A percentile compares a stretch with the other conserved stretches of the same genome.
Evolutionary conservation across 177 flowering plant species (phyloP).

Genomic region (Vitis hybrid): DNA sequence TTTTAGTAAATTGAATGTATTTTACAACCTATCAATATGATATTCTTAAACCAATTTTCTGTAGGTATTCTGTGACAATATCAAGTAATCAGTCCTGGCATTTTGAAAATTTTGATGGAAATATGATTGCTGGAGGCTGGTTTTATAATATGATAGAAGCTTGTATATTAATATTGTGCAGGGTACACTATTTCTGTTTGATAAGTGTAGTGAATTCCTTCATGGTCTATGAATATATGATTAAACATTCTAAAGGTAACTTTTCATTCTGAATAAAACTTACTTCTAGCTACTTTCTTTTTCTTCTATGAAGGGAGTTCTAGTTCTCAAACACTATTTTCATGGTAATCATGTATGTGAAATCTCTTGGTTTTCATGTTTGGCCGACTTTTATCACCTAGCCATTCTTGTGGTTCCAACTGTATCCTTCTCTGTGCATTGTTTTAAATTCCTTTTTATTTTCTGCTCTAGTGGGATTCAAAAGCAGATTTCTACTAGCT

Average conservation of each 20-base stretch:
- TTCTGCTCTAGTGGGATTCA: conserved; percentile 72
- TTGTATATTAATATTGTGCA: no score
- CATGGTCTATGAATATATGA: no score
- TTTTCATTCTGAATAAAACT: not conserved
- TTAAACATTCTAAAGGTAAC: not conserved
- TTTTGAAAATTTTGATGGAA: no score
- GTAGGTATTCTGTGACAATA: no score
- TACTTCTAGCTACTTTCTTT: not conserved
- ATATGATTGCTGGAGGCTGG: no score
- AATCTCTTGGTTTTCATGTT: not conserved
- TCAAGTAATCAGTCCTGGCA: no score
- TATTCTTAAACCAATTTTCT: no score
- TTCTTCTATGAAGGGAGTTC: not conserved
- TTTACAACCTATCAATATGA: no score
- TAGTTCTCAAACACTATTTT: not conserved
- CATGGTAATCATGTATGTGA: not conserved
- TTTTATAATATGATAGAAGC: no score
- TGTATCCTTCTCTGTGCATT: not conserved
- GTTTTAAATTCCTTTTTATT: conserved; percentile 6
- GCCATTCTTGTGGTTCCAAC: not conserved
- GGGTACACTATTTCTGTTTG: no score
- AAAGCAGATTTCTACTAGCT: conserved; percentile 68
- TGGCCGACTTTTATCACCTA: not conserved
- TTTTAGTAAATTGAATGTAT: no score
- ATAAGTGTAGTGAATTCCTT: no score